A percentile compares a stretch with the other conserved stretches of the same genome.
These are phyloP conservation scores for Sideroxylon spinosum DNA, from an alignment of 179 eudicot genomes.

Conservation along the genomic window DNA sequence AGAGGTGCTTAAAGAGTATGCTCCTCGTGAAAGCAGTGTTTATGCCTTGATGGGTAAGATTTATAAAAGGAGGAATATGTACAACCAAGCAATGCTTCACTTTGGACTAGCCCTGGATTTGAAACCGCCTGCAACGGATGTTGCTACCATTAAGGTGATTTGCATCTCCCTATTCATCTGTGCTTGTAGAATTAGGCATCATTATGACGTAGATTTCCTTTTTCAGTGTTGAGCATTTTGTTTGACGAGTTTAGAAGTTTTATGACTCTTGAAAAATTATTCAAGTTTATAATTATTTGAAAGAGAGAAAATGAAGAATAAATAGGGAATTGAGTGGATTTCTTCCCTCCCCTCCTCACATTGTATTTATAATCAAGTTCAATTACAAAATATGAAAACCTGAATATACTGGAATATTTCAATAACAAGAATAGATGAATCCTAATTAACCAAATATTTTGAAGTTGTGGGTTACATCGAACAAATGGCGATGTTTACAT, in stretches of 20 bases:
- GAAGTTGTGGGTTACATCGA: no score
- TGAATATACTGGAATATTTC: no score
- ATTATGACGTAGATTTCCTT: background rate
- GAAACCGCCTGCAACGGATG: conserved; percentile 98
- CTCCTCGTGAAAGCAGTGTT: conserved; percentile 93
- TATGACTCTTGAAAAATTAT: no score
- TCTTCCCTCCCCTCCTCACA: no score
- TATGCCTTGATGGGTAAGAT: conserved; percentile 97
- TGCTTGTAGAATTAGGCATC: background rate
- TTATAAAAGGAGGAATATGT: conserved; percentile 66
- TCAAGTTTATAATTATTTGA: no score
- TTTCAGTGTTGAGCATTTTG: background rate
- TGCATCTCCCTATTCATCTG: conserved; percentile 6
- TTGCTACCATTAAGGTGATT: conserved; percentile 88
- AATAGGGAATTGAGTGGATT: no score
- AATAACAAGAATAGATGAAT: no score
- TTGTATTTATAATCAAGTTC: no score
- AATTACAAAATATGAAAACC: no score
- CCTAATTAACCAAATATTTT: no score
- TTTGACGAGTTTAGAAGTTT: conserved; percentile 2
- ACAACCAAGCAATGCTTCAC: conserved; percentile 94
- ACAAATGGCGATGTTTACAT: no score
- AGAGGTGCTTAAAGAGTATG: conserved; percentile 90
- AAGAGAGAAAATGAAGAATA: no score
- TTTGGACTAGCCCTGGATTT: conserved; percentile 94